Evolutionary conservation across 2,329 filamentous ascomycete species (phyloP).

Genomic region (Botryosphaeria dothidea): DNA sequence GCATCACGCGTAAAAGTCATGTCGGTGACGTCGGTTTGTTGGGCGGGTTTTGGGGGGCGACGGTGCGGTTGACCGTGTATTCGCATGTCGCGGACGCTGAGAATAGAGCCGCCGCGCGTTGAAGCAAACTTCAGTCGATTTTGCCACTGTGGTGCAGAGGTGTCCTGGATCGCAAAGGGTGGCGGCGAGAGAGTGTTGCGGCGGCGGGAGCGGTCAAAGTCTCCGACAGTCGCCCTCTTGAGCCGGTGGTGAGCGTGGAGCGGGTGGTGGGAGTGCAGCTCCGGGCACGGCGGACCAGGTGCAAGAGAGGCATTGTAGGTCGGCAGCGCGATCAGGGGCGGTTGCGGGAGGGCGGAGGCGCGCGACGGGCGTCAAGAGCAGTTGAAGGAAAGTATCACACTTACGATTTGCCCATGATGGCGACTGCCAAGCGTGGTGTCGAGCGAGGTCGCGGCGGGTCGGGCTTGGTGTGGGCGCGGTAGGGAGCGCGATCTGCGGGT

Average conservation of each 20-base stretch:
- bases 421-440: conserved; percentile 11
- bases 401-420: conserved; percentile 45
- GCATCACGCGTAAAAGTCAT: conserved; percentile 24
- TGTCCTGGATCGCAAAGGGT: conserved; percentile 17
- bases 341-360: neutral
- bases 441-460: neutral
- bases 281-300: neutral
- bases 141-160: conserved; percentile 29
- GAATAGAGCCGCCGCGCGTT: conserved; percentile 25
- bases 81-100: conserved; percentile 29
- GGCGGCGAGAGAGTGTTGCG: conserved; percentile 10
- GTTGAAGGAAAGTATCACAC: conserved; percentile 21
- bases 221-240: neutral
- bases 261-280: neutral
- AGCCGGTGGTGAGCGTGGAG: neutral
- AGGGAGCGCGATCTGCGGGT: neutral
- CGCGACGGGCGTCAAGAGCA: neutral
- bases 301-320: neutral
- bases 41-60: conserved; percentile 29
- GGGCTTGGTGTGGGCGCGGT: conserved; percentile 17
- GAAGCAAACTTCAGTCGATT: conserved; percentile 35
- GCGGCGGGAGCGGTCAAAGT: conserved; percentile 10
- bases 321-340: conserved; percentile 7
- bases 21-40: conserved; percentile 24
- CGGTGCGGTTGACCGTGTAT: conserved; percentile 28